phyloP scores from a whole-genome alignment of 768 basidiomycete species.

The Lentinula edodes region DNA sequence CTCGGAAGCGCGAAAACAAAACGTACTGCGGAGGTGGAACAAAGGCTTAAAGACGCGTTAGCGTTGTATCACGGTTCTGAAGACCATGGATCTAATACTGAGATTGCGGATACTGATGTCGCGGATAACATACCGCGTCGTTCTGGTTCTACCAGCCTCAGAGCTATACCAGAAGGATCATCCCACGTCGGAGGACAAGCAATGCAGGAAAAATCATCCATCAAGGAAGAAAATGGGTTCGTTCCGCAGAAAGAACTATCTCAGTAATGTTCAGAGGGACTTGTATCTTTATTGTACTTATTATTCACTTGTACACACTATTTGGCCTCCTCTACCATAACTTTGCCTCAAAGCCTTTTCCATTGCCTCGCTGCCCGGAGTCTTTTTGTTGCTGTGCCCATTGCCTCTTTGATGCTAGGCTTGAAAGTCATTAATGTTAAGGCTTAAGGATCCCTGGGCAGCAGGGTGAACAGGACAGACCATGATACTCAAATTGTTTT shows the following conservation, averaged over 20 bases:
- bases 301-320: neutral
- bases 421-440: too few relatives aligned
- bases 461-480: too few relatives aligned
- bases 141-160: neutral
- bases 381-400: too few relatives aligned
- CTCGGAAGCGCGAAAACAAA: constrained; percentile 66
- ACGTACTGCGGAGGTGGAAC: constrained; percentile 53
- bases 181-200: constrained; percentile 4
- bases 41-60: constrained; percentile 47
- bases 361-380: too few relatives aligned
- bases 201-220: neutral
- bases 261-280: neutral
- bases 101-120: neutral
- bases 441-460: too few relatives aligned
- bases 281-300: neutral
- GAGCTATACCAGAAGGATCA: neutral
- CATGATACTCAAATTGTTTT: too few relatives aligned
- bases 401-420: too few relatives aligned
- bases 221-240: too few relatives aligned
- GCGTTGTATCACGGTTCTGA: constrained; percentile 16
- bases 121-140: neutral
- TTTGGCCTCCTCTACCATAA: neutral
- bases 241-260: neutral
- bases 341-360: too few relatives aligned
- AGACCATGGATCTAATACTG: neutral